Percentiles rank a stretch among this genome's conserved stretches.
phyloP scores from a whole-genome alignment of 306 rosid species.

The Cicer bijugum region DNA sequence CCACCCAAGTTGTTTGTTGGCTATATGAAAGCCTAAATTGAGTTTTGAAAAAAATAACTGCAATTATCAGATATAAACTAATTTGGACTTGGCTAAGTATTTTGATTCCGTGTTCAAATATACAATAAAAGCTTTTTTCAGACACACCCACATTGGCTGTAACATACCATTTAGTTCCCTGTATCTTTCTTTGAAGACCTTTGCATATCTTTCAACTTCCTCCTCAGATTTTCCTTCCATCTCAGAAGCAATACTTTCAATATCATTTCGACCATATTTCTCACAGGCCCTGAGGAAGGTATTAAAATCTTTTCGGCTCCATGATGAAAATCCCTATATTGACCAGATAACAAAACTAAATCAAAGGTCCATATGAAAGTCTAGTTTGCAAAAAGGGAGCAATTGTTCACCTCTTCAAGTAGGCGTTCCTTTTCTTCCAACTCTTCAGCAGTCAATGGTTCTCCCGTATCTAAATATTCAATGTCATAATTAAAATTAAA shows the following conservation, averaged over 20 bases:
- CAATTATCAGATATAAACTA: constrained; percentile 6
- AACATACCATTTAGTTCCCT: constrained; percentile 91
- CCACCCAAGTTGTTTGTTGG: neutral
- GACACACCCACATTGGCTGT: neutral
- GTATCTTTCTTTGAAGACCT: constrained; percentile 93
- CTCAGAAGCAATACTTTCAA: constrained; percentile 78
- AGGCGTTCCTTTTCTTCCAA: constrained; percentile 91
- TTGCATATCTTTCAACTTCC: constrained; percentile 98
- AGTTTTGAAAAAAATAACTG: neutral
- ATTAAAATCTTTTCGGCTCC: constrained; percentile 97
- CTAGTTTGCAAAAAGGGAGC: neutral
- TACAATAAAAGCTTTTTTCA: constrained; percentile 34
- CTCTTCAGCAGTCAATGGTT: constrained; percentile 95
- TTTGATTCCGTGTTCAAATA: constrained; percentile 27
- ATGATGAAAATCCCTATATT: constrained; percentile 90
- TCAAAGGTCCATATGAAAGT: constrained; percentile 12
- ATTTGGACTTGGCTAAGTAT: constrained; percentile 4
- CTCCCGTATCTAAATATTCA: constrained; percentile 73
- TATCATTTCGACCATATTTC: constrained; percentile 93
- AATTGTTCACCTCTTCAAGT: constrained; percentile 69
- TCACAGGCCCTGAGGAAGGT: constrained; percentile 98
- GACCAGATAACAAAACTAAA: constrained; percentile 47
- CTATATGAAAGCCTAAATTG: constrained; percentile 16
- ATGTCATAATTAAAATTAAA: constrained; percentile 33
- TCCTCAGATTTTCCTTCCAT: constrained; percentile 98